Percentiles rank a stretch among this genome's conserved stretches.
Conservation (phyloP, 2,329 filamentous ascomycete species). For the Apiospora koreana region DNA sequence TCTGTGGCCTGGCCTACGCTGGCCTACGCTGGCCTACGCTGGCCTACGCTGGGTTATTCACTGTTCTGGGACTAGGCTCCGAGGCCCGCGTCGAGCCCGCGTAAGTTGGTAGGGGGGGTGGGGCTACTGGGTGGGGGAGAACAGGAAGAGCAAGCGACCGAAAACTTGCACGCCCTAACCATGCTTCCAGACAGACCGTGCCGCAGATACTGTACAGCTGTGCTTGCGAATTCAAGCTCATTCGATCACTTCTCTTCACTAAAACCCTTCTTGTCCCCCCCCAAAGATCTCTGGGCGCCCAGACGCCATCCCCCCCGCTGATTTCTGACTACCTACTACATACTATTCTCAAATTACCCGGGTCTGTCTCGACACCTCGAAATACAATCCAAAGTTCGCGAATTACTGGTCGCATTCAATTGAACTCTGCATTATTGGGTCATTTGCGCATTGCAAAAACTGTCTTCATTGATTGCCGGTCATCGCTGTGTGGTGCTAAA, state of each 20-base stretch:
- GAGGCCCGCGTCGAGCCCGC: background rate
- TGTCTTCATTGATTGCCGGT: background rate
- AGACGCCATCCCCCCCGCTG: conserved; percentile 7
- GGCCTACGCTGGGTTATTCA: background rate
- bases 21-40: background rate
- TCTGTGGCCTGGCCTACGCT: background rate
- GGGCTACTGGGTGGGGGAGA: too few species aligned
- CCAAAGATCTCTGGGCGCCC: conserved; percentile 8
- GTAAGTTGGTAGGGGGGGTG: background rate
- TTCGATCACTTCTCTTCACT: conserved; percentile 1
- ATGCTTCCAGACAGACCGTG: conserved; percentile 6
- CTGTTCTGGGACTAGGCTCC: conserved; percentile 6
- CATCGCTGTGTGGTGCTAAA: background rate
- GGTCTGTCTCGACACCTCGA: background rate
- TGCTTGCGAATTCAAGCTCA: background rate
- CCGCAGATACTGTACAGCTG: conserved; percentile 7
- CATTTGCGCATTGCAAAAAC: background rate
- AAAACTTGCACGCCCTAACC: conserved; percentile 1
- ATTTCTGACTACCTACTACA: conserved; percentile 5
- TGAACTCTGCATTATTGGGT: background rate
- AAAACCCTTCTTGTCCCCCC: conserved; percentile 8
- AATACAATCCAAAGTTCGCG: background rate
- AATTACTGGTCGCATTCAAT: background rate
- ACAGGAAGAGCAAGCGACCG: background rate
- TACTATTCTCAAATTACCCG: background rate